Percentiles rank a stretch among this genome's conserved stretches.
phyloP scores from a whole-genome alignment of 805 yeast species.

The Sporopachydermia lactativora region DNA sequence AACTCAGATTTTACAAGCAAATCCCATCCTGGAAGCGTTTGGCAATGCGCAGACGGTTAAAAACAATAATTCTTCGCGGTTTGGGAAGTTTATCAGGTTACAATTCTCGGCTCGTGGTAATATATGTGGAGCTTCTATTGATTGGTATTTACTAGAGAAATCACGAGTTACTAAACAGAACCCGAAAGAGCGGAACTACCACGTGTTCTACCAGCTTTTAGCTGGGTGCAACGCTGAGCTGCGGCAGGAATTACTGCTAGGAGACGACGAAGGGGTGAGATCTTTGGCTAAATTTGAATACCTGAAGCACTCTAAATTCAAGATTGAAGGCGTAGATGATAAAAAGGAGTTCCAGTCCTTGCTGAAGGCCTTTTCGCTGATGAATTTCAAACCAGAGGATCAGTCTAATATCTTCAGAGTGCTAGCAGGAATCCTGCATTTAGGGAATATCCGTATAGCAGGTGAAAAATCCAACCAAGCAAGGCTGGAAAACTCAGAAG shows the following conservation, averaged over 20 bases:
- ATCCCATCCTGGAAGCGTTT: constrained; percentile 89
- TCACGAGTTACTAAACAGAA: constrained; percentile 80
- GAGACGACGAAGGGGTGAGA: constrained; percentile 16
- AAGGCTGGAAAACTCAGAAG: constrained; percentile 35
- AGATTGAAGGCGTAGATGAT: constrained; percentile 70
- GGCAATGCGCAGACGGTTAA: constrained; percentile 95
- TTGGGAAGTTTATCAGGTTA: constrained; percentile 89
- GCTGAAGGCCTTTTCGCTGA: constrained; percentile 49
- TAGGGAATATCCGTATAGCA: constrained; percentile 73
- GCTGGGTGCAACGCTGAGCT: constrained; percentile 43
- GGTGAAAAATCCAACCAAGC: constrained; percentile 61
- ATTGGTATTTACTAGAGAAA: constrained; percentile 88
- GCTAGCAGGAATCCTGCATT: constrained; percentile 63
- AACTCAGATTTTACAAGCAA: constrained; percentile 77
- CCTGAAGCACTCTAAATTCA: constrained; percentile 36
- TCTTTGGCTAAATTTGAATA: constrained; percentile 32
- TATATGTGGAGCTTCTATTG: constrained; percentile 82
- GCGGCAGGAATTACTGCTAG: constrained; percentile 20
- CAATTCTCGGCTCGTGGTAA: constrained; percentile 50
- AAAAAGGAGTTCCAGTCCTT: constrained; percentile 49
- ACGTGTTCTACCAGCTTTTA: constrained; percentile 78
- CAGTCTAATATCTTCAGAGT: constrained; percentile 44
- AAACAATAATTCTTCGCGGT: constrained; percentile 89
- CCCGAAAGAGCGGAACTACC: constrained; percentile 75
- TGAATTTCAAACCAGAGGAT: constrained; percentile 52